Base-by-base conservation (phyloP, 306 rosid genomes). In the Crataegus laevigata region DNA sequence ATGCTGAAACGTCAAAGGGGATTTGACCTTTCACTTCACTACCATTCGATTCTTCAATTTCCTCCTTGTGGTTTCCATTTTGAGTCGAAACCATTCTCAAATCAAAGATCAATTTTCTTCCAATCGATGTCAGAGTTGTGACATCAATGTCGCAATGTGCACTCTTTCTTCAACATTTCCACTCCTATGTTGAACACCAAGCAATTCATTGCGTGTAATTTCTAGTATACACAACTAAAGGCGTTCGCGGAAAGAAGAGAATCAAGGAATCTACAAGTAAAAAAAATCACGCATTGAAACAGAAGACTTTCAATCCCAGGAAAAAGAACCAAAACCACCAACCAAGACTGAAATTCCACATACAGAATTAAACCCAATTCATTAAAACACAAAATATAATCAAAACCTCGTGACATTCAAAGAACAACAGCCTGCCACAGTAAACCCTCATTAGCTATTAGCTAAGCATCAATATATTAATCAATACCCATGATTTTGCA, bases 31-130 rank as follows among this genome's bases (percentile, higher is more conserved):
- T 86, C 69, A 62, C 80, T 81, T 84, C 78, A 67, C 71, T 68
- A 65, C 66, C 83, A 76, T 64, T 83, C 54, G 83, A 79, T 72
- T 81, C 87, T 81, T 82, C 80, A 71, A 87, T 87, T 74, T 91
- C 96, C 75, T 40, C 88, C 34, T 84, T 83, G 70, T 66, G 70
- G 30, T 63, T 82, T 62, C 88, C 90, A 50, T 84, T 82, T 69
- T 82, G 85, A 77, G 79, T 75, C 18, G 82, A 78, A 75, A 58
- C 81, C 97, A 94, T 94, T 77, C 73, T 85, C 69, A 54, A 72
- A 38, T 8, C 64, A 25, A 69, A 57, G 40, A 62, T 15, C 21
- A 24, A 57, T 67, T 45, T 9, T 73, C 71, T 80, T 58, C 68
- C 77, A 73, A 72, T 69, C 81, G 51, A 57, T 69, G 73, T 79